Evolutionary conservation across 2,329 filamentous ascomycete species (phyloP), one percentile per base, ranked within the genome.

Genomic region (Colletotrichum sp.): DNA sequence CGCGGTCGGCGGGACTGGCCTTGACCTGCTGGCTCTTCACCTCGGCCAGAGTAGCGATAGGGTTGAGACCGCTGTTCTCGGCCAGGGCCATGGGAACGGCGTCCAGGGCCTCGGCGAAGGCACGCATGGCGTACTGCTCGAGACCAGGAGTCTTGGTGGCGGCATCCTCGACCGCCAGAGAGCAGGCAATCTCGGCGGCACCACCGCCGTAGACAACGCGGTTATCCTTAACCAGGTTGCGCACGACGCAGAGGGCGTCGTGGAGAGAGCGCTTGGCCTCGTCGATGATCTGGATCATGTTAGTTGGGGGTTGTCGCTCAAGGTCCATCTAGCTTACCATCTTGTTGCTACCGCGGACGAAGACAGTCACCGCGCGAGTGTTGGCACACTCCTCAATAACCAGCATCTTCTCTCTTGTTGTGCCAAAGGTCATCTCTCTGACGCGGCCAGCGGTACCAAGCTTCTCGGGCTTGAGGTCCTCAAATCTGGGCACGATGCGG

Each of bases 321-420:
- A 8, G 15, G n/a, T 12, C 15, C 10, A 12, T 24, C 8, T n/a
- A 9, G 60, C 90, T 83, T 86, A 96, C 95, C 97, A 99, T 99
- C 91, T 98, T 99, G 91, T 99, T 99, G 90, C 96, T 98, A 82
- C 97, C 97, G 82, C 97, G 91, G 76, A 99, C 95, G 85, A 99
- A 99, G 71, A 98, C 93, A 4, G 97, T 99, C 76, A 99, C 97
- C 60, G 97, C 97, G 81, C 97, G 91, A 74, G 95, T 98, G 88
- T 99, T 99, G 82, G 97, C 97, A 83, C 97, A 99, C 87, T 99
- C 97, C 88, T 99, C 97, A 81, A 99, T 99, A 73, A 99, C 95
- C 80, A 99, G 90, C 97, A 99, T 99, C 92, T 99, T 98, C 87
- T 99, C 97, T 82, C 97, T 92, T 58, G 97, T 99, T 3, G 97